Base-by-base conservation (phyloP, 805 yeast species). In the Kodamaea nitidulidarum region DNA sequence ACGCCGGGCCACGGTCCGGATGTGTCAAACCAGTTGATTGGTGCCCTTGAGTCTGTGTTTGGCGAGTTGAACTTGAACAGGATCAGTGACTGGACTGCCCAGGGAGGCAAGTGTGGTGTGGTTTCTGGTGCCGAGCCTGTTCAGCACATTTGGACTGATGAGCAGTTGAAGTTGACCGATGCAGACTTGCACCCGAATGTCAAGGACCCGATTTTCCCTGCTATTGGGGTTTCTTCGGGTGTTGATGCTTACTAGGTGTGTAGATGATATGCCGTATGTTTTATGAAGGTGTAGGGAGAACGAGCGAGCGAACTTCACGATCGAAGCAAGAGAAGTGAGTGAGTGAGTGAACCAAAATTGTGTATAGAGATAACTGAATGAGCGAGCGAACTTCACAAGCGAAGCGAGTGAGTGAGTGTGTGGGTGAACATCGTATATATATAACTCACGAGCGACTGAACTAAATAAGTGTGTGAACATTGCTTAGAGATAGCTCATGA, bases 1-100 rank as follows among this genome's bases (percentile, higher is more conserved):
- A 90, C 98, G 30, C 99, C 99, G 26, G 97, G 96, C 39, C 99
- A 93, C 61, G 76, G 80, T 14, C 73, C 79, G 42, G 85, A 81
- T 41, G 71, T 87, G 36, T 75, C 91, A 38, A 87, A 88, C 58
- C 73, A 79, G 48, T 75, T 93, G 51, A 73, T 93, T 39, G 76
- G 67, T 8, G 88, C 97, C 9, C 71, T 93, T 35, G 95, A 88
- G 51, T 75, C 77, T 34, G 87, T 90, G 16, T 93, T 91, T 70
- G 71, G 69, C 30, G 83, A 82, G 47, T 72, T 93, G 61, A 73
- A 71, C 44, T 75, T 91, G 60, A 80, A 81, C 61, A 81, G 93
- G 58, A 80, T 81, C 35, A 56, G 69, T 35, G 91, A 86, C 55
- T 87, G 97, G 90, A 80, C 75, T 45, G 62, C 64, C 15, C 67